phyloP scores from a whole-genome alignment of 2,329 filamentous ascomycete species.

The Rhynchosporium graminicola region DNA sequence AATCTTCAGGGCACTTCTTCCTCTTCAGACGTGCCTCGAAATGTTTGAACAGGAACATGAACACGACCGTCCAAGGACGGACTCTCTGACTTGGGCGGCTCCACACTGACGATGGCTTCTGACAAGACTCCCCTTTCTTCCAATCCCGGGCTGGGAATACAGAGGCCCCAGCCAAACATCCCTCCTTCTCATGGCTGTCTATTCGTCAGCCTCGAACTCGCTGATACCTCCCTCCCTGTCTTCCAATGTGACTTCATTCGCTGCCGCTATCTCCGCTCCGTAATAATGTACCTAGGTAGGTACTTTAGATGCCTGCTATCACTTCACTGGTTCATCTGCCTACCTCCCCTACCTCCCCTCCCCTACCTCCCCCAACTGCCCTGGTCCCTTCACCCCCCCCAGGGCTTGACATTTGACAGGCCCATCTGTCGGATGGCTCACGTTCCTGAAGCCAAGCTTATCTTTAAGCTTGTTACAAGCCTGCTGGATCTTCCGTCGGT shows the following conservation, averaged over 20 bases:
- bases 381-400: not conserved
- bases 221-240: not conserved
- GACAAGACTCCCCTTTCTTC: slow-evolving; percentile 1
- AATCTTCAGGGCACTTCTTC: too few species aligned
- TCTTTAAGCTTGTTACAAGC: slow-evolving; percentile 27
- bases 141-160: not conserved
- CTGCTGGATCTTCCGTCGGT: slow-evolving; percentile 30
- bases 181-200: not conserved
- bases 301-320: not conserved
- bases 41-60: too few species aligned
- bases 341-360: slow-evolving; percentile 24
- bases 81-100: not conserved
- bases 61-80: not conserved
- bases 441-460: slow-evolving; percentile 29
- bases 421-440: slow-evolving; percentile 30
- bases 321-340: not conserved
- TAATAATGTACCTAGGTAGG: too few species aligned
- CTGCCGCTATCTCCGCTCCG: too few species aligned
- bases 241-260: too few species aligned
- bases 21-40: too few species aligned
- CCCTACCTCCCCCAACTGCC: not conserved
- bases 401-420: slow-evolving; percentile 9
- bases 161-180: not conserved
- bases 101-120: not conserved
- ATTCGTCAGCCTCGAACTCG: slow-evolving; percentile 6